A percentile compares a stretch with the other conserved stretches of the same genome.
These are phyloP conservation scores for Chimonanthus salicifolius DNA, from an alignment of 164 flowering plant species.

Conservation along the genomic window DNA sequence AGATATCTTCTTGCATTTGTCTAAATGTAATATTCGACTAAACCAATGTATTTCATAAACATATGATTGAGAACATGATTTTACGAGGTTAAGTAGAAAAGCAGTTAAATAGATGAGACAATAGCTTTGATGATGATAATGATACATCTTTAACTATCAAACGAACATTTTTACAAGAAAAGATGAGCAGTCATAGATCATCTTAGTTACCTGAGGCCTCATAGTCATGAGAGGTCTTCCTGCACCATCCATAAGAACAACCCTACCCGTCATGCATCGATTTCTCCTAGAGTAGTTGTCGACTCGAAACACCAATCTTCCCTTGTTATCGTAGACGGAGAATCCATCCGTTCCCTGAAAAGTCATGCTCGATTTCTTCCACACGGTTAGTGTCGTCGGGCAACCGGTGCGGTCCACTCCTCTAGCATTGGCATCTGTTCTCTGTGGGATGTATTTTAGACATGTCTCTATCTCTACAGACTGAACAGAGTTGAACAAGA, in stretches of 20 bases:
- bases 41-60: too few relatives aligned
- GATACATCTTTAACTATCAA: too few relatives aligned
- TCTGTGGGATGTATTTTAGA: conserved; percentile 32
- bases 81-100: too few relatives aligned
- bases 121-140: too few relatives aligned
- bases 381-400: conserved; percentile 40
- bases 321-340: conserved; percentile 44
- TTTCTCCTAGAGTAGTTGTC: conserved; percentile 51
- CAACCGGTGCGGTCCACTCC: background rate
- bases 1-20: too few relatives aligned
- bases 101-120: too few relatives aligned
- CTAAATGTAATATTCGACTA: too few relatives aligned
- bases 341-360: conserved; percentile 69
- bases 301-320: conserved; percentile 47
- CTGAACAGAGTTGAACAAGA: background rate
- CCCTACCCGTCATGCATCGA: conserved; percentile 21
- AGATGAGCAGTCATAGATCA: background rate
- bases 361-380: conserved; percentile 69
- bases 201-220: conserved; percentile 40
- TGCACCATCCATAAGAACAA: conserved; percentile 56
- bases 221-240: conserved; percentile 48
- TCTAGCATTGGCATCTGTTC: conserved; percentile 4
- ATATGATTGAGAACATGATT: too few relatives aligned
- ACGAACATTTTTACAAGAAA: too few relatives aligned
- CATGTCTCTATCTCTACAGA: conserved; percentile 14